phyloP scores from a whole-genome alignment of 2,329 filamentous ascomycete genomes.

The Amesomyces nigricolor region DNA sequence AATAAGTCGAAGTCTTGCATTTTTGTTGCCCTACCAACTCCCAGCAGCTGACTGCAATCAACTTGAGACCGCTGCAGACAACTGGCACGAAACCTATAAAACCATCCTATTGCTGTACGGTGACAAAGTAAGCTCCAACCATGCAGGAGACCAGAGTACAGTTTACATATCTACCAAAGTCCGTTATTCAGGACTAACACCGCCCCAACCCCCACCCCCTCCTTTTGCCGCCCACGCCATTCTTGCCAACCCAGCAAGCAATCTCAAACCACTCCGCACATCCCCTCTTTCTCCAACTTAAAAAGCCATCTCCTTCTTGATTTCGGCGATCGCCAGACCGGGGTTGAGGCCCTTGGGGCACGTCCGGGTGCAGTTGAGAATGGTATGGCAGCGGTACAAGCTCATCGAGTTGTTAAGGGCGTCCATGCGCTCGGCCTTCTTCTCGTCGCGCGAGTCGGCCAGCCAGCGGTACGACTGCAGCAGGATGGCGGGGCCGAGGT shows the following conservation, averaged over 20 bases:
- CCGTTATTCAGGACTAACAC: conserved; percentile 5
- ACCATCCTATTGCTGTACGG: conserved; percentile 20
- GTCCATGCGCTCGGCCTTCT: conserved; percentile 78
- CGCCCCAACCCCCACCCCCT: background rate
- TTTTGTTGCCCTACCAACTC: background rate
- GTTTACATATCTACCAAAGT: conserved; percentile 26
- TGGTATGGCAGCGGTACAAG: conserved; percentile 97
- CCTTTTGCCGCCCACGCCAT: conserved; percentile 9
- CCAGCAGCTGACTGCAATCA: background rate
- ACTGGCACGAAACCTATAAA: conserved; percentile 2
- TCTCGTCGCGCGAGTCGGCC: conserved; percentile 89
- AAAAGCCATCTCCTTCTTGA: conserved; percentile 92
- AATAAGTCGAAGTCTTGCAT: background rate
- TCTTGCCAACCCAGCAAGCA: background rate
- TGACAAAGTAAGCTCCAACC: conserved; percentile 32
- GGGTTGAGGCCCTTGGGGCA: conserved; percentile 99
- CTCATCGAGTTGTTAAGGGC: conserved; percentile 98
- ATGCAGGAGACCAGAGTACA: conserved; percentile 30
- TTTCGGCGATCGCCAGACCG: conserved; percentile 89
- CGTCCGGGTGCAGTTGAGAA: conserved; percentile 95
- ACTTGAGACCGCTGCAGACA: background rate
- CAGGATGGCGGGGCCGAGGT: conserved; percentile 92
- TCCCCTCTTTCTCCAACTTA: conserved; percentile 25
- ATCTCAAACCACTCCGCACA: background rate
- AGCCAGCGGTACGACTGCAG: conserved; percentile 98